Percentiles rank a stretch among this genome's conserved stretches.
These are phyloP conservation scores for Brassica balearica DNA, from an alignment of 441 rosid species.

Conservation along the genomic window DNA sequence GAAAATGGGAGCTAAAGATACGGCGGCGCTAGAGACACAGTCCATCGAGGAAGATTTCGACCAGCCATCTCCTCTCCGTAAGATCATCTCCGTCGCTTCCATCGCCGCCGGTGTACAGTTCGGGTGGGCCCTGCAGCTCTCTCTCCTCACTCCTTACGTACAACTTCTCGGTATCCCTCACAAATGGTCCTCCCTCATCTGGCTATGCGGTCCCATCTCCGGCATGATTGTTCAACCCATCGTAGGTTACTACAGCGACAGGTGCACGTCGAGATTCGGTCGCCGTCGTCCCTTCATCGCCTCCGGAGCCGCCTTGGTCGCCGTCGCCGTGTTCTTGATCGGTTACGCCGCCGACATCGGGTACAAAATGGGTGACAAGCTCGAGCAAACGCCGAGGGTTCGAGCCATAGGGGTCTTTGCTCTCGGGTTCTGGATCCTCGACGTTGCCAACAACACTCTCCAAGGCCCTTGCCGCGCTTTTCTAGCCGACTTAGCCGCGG, in stretches of 20 bases:
- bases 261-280: conserved; percentile 76
- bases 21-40: conserved; percentile 33
- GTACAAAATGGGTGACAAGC: conserved; percentile 56
- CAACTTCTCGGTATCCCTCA: conserved; percentile 88
- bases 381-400: conserved; percentile 38
- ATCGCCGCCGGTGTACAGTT: conserved; percentile 87
- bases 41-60: not conserved
- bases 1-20: conserved; percentile 35
- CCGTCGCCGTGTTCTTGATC: conserved; percentile 71
- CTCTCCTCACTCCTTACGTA: conserved; percentile 82
- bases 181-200: conserved; percentile 79
- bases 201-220: conserved; percentile 95
- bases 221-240: conserved; percentile 88
- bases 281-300: conserved; percentile 90
- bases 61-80: conserved; percentile 47
- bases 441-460: conserved; percentile 86
- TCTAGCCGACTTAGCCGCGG: conserved; percentile 74
- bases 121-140: conserved; percentile 94
- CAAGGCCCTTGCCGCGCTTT: conserved; percentile 94
- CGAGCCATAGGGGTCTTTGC: conserved; percentile 77
- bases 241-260: conserved; percentile 82
- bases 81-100: conserved; percentile 65
- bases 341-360: conserved; percentile 88
- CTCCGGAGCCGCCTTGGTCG: conserved; percentile 60
- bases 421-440: conserved; percentile 90